These are phyloP conservation scores for Detonula confervacea DNA, from an alignment of 352 stramenopile species.

Conservation along the genomic window DNA sequence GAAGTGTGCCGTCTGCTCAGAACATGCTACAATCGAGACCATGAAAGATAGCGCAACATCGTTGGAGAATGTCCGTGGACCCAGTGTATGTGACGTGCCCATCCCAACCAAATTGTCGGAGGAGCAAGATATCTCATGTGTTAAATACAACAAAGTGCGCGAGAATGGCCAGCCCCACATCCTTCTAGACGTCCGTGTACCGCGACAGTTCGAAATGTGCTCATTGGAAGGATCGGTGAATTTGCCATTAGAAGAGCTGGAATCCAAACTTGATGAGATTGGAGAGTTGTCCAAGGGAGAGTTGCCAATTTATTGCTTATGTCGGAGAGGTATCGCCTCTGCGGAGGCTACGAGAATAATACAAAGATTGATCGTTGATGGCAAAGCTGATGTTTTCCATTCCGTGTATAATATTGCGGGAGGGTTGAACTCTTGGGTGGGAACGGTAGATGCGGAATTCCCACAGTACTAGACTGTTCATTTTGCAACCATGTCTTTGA, in stretches of 20 bases:
- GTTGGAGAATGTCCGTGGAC: slow-evolving; percentile 52
- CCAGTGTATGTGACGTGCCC: slow-evolving; percentile 27
- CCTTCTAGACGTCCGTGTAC: slow-evolving; percentile 84
- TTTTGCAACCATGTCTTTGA: too few relatives aligned
- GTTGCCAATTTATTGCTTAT: slow-evolving; percentile 86
- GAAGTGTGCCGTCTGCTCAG: slow-evolving; percentile 81
- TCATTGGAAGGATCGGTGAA: slow-evolving; percentile 83
- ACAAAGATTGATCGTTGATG: slow-evolving; percentile 48
- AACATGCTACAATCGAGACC: slow-evolving; percentile 70
- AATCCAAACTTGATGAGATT: slow-evolving; percentile 52
- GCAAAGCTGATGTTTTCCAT: slow-evolving; percentile 44
- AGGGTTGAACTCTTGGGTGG: slow-evolving; percentile 84
- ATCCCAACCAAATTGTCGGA: slow-evolving; percentile 22
- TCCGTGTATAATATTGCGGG: slow-evolving; percentile 83
- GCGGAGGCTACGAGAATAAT: slow-evolving; percentile 79
- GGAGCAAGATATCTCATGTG: slow-evolving; percentile 62
- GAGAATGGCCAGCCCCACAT: slow-evolving; percentile 59
- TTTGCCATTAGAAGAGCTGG: slow-evolving; percentile 73
- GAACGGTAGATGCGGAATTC: slow-evolving; percentile 84
- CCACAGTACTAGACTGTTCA: slow-evolving; percentile 89
- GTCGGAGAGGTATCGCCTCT: slow-evolving; percentile 85
- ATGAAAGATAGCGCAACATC: slow-evolving; percentile 76
- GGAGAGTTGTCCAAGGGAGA: slow-evolving; percentile 55
- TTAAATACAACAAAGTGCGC: slow-evolving; percentile 65
- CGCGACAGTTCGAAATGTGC: slow-evolving; percentile 85